Base-by-base conservation (phyloP, 1,284 basidiomycete species). In the Blastosporella zonata region DNA sequence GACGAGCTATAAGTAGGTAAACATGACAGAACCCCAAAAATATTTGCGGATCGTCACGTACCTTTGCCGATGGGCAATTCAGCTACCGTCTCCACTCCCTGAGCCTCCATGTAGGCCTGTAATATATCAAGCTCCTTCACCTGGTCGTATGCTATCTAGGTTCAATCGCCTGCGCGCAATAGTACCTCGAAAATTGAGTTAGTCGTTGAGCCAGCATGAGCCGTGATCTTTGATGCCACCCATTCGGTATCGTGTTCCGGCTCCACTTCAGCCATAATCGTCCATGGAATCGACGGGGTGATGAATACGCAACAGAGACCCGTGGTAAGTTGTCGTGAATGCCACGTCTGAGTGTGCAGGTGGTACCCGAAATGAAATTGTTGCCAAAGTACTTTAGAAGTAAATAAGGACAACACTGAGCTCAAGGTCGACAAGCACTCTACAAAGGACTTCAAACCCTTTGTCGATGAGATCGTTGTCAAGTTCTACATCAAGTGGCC, bases 91-190 rank as follows among this genome's bases (percentile, higher is more conserved):
- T 51, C 43, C 3, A 51, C 37, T 9, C 49, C 55, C n/a, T 49
- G 40, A 0, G 36, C 17, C 18, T 61, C 55, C 0, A 59, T 27
- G 36, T 61, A 61, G 7, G 53, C 46, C 6, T 52, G 31, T 0
- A 59, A 12, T 0, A 46, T 39, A 9, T 49, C 23, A n/a, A 61
- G 23, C 10, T 58, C 50, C 2, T 36, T 34, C 2, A 58, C n/a
- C 27, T 59, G 36, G n/a, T 54, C 21, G 36, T 59, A 59, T 2
- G 54, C 47, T 8, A 62, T 9, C 60, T 59, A 62, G 17, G 53
- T 59, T 1, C 20, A 15, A 21, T 62, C 57, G 8, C 57, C 58
- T 2, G 58, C 54, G 22, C 50, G 55, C 54, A 57, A 61, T 9
- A 43, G 20, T 3, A 61, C 45, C 27, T 58, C 34, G 44, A 61